Base-by-base conservation (phyloP, 176 grass and related monocot species). In the Oryza officinalis region DNA sequence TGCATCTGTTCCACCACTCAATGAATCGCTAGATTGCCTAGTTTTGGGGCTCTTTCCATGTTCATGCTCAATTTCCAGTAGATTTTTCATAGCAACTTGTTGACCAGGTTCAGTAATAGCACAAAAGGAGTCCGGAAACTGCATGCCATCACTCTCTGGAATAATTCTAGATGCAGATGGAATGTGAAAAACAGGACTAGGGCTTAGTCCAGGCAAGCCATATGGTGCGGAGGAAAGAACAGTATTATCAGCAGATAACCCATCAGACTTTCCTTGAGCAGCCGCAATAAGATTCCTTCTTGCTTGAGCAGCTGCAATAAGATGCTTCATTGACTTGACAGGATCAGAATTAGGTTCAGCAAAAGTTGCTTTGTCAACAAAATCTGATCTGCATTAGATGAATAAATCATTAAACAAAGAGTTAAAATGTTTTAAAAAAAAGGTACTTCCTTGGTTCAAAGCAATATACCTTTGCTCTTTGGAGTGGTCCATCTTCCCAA, bases 241-340 rank as follows among this genome's bases (percentile, higher is more conserved):
- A 80, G 71, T 79, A 89, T 85, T 90, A 45, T 89, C 89, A 41
- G 63, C 23, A 22, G 59, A 76, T 82, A 67, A 59, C 18, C 86
- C 79, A 75, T 92, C 85, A 77, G 82, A 92, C 38, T 94, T 92
- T 63, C 90, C 86, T 71, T 96, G 91, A 89, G 87, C 74, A 90
- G 84, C 87, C 10, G 71, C 96, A 83, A 96, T 92, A 67, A 96
- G 91, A 35, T 90, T 96, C 78, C 94, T 96, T 86, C 87, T 90
- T 74, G 96, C 93, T 76, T 96, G 96, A 75, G 96, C 96, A 90
- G 88, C 96, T 84, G 96, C 96, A 83, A 99, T 99, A 80, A 99
- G 93, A 91, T 94, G 80, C 75, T 92, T 99, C 89, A 99, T 95
- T 85, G 96, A 99, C 46, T 72, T 96, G 60, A 76, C 76, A 30